phyloP scores from a whole-genome alignment of 2,329 filamentous ascomycete species.

The Pestalotiopsis sp. region DNA sequence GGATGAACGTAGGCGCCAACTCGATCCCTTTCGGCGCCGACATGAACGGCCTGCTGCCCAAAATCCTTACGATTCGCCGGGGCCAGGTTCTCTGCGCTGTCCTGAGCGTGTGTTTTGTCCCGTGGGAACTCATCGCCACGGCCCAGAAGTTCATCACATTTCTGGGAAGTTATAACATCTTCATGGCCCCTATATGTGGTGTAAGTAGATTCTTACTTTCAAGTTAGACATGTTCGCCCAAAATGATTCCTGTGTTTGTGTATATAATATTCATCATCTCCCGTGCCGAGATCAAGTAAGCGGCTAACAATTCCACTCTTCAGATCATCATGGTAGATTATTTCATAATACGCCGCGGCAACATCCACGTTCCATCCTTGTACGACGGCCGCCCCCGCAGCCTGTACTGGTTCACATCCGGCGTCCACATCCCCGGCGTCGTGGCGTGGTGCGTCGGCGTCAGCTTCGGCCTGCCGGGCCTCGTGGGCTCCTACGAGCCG shows the following conservation, averaged over 20 bases:
- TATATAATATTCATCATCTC: too few relatives aligned
- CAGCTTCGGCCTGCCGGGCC: constrained; percentile 10
- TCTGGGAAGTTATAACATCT: constrained; percentile 25
- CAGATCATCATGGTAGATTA: constrained; percentile 2
- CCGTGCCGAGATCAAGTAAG: too few relatives aligned
- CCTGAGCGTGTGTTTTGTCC: constrained; percentile 37
- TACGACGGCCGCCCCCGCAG: neutral
- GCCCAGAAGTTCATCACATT: constrained; percentile 45
- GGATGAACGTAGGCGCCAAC: constrained; percentile 25
- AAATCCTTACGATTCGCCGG: constrained; percentile 43
- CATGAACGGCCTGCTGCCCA: constrained; percentile 42
- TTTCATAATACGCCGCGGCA: neutral
- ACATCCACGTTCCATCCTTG: neutral
- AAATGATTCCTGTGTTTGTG: neutral
- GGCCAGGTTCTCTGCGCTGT: constrained; percentile 43
- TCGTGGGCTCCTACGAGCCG: constrained; percentile 6
- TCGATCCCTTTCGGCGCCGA: constrained; percentile 45
- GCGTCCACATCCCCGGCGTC: neutral
- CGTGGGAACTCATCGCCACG: constrained; percentile 44
- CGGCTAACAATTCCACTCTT: neutral
- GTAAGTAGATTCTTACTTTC: neutral
- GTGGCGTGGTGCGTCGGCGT: constrained; percentile 4
- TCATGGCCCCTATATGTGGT: neutral
- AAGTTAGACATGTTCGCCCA: neutral
- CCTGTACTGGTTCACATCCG: neutral